phyloP scores from a whole-genome alignment of 140 eudicot genomes.

The Ambrosia hybrid region DNA sequence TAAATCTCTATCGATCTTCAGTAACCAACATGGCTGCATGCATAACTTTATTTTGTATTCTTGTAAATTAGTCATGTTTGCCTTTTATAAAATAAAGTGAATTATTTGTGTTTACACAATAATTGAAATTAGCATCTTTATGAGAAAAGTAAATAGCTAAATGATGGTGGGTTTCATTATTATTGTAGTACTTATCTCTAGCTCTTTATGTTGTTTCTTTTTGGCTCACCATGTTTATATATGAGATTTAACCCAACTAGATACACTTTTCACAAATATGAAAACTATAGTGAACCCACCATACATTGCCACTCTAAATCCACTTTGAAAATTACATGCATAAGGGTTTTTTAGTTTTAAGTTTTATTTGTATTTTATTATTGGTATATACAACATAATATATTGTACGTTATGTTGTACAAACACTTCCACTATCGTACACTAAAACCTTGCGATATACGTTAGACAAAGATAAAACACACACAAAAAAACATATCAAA shows the following conservation, averaged over 20 bases:
- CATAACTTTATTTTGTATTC: neutral
- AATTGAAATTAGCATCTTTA: constrained; percentile 2
- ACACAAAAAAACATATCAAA: neutral
- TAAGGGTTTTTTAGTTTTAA: neutral
- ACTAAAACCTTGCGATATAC: neutral
- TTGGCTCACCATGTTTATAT: constrained; percentile 32
- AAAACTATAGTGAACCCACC: constrained; percentile 36
- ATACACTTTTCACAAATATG: constrained; percentile 23
- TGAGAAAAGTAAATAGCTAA: constrained; percentile 5
- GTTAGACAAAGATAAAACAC: neutral
- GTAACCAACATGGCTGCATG: neutral
- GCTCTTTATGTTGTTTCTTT: constrained; percentile 41
- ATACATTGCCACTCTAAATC: constrained; percentile 26
- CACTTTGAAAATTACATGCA: constrained; percentile 15
- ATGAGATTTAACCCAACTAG: constrained; percentile 24
- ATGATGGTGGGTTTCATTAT: constrained; percentile 19
- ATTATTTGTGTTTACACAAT: neutral
- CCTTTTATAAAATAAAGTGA: neutral
- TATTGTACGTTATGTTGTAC: neutral
- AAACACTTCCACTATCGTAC: too few species aligned
- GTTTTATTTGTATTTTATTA: too few species aligned
- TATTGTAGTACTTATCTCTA: constrained; percentile 40
- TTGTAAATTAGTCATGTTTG: neutral
- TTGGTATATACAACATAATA: neutral
- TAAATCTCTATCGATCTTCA: neutral